Percentiles rank a stretch among this genome's conserved stretches.
Conservation (phyloP, 768 basidiomycete genomes). For the Termitomyces sp. region DNA sequence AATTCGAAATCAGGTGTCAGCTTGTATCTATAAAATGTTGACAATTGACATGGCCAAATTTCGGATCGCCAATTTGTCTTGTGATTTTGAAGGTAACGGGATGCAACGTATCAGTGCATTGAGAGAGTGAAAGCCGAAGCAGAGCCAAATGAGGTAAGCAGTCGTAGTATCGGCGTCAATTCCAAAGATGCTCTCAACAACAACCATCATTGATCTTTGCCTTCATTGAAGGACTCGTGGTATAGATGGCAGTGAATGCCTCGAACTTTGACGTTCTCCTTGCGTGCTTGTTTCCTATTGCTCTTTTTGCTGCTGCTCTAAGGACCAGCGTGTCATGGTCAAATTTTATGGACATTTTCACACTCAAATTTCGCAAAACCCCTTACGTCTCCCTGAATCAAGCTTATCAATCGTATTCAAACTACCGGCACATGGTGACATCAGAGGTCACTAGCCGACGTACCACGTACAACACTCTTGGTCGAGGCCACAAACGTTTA, state of each 20-base stretch:
- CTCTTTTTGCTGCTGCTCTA: conserved; percentile 26
- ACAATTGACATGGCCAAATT: no score
- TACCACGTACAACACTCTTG: conserved; percentile 35
- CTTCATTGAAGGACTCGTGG: background rate
- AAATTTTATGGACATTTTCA: conserved; percentile 22
- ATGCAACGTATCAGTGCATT: no score
- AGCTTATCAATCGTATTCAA: conserved; percentile 37
- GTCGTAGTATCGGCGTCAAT: no score
- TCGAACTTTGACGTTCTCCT: conserved; percentile 30
- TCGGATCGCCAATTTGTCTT: no score
- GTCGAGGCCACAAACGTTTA: conserved; percentile 40
- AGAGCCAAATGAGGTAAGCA: no score
- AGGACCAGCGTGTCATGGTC: conserved; percentile 16
- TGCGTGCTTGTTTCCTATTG: conserved; percentile 32
- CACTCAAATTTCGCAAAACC: conserved; percentile 14
- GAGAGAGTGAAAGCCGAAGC: no score
- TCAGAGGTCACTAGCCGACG: conserved; percentile 36
- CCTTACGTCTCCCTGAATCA: conserved; percentile 33
- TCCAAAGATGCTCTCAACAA: no score
- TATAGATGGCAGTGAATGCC: background rate
- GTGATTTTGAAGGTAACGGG: no score
- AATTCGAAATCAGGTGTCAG: no score
- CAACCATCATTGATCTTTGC: background rate
- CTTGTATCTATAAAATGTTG: no score
- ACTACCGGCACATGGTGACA: conserved; percentile 36